Conservation (phyloP, 192 early-diverging fungal species). For the Entomortierella beljakovae region DNA sequence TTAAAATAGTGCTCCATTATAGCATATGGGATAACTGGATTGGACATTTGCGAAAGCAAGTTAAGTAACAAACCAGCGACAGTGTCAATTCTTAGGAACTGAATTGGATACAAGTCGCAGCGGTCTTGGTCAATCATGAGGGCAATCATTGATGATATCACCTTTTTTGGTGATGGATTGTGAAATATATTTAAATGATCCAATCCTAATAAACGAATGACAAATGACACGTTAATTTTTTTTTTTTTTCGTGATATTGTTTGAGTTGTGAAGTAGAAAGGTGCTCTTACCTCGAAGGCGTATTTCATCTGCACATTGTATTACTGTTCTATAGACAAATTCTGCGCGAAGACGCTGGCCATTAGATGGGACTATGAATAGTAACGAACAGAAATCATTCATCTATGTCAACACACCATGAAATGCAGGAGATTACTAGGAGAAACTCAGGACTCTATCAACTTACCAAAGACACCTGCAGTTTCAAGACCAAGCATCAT, state of each 20-base stretch:
- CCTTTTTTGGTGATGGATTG: slow-evolving; percentile 48
- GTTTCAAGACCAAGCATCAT: slow-evolving; percentile 54
- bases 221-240: neutral
- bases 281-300: slow-evolving; percentile 42
- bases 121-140: slow-evolving; percentile 41
- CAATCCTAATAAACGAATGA: slow-evolving; percentile 12
- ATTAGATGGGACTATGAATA: slow-evolving; percentile 24
- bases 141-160: slow-evolving; percentile 44
- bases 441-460: neutral
- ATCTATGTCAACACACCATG: neutral
- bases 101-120: slow-evolving; percentile 26
- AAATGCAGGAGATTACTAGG: neutral
- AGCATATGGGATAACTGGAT: slow-evolving; percentile 43
- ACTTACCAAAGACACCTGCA: slow-evolving; percentile 48
- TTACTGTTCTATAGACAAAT: slow-evolving; percentile 42
- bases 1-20: slow-evolving; percentile 44
- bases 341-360: slow-evolving; percentile 45
- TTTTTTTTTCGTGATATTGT: neutral
- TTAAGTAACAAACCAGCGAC: slow-evolving; percentile 40
- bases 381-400: neutral
- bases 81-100: slow-evolving; percentile 46
- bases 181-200: slow-evolving; percentile 28
- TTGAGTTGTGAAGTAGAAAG: slow-evolving; percentile 6
- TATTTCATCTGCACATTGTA: slow-evolving; percentile 45
- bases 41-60: slow-evolving; percentile 51